A percentile compares a stretch with the other conserved stretches of the same genome.
Evolutionary conservation across 164 flowering plant genomes (phyloP).

Genomic region (Hamamelis virginiana): DNA sequence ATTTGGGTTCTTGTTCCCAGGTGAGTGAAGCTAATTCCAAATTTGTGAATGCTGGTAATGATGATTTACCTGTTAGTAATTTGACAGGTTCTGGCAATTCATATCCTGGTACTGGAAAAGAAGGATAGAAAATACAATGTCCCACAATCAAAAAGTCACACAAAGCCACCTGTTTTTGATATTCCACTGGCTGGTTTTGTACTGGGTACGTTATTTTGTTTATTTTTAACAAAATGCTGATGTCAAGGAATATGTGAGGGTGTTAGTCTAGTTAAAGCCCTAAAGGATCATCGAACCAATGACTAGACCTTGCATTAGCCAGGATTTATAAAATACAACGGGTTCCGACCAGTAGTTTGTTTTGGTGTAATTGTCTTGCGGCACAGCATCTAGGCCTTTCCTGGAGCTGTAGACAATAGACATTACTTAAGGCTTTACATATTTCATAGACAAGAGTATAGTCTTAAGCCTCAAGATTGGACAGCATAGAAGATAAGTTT

Average conservation of each 20-base stretch:
- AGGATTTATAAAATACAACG: neutral
- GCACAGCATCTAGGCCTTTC: neutral
- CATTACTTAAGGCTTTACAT: neutral
- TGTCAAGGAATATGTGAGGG: neutral
- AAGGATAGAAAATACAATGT: conserved; percentile 13
- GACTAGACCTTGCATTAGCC: neutral
- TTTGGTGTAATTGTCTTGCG: neutral
- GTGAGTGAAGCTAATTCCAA: neutral
- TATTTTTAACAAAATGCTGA: neutral
- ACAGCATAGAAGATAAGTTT: neutral
- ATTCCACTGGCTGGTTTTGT: conserved; percentile 77
- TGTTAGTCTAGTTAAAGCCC: neutral
- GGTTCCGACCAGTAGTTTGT: neutral
- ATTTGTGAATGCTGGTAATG: neutral
- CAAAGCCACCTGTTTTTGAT: conserved; percentile 22
- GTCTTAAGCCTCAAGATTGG: too few species aligned
- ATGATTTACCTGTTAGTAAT: neutral
- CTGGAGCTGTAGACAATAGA: too few species aligned
- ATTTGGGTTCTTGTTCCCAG: neutral
- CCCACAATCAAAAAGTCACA: conserved; percentile 7
- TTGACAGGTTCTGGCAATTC: conserved; percentile 63
- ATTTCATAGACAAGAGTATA: neutral
- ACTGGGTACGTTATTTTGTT: conserved; percentile 45
- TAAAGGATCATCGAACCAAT: neutral
- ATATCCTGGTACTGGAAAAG: conserved; percentile 53